Conservation (phyloP, 2,329 filamentous ascomycete species). For the Plenodomus lindquistii region DNA sequence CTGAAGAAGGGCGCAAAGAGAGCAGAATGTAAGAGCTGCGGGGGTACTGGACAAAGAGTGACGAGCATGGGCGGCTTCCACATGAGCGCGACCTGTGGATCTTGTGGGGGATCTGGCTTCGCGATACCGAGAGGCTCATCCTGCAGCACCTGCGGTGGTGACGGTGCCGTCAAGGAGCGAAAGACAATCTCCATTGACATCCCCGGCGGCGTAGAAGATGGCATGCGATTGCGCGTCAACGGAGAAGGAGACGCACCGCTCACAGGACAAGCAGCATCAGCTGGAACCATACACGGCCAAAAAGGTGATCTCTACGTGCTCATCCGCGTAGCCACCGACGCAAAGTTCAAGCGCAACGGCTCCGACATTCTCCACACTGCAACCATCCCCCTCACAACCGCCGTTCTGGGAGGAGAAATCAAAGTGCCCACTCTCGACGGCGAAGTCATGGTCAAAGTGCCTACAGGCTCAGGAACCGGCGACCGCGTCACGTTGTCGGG, state of each 20-base stretch:
- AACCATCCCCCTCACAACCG: slow-evolving; percentile 87
- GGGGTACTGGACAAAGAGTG: slow-evolving; percentile 82
- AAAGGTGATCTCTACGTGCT: slow-evolving; percentile 90
- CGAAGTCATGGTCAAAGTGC: slow-evolving; percentile 86
- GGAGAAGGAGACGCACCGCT: slow-evolving; percentile 86
- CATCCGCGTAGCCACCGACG: slow-evolving; percentile 84
- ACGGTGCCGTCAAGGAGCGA: slow-evolving; percentile 80
- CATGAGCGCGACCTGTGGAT: slow-evolving; percentile 85
- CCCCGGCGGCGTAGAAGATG: slow-evolving; percentile 92
- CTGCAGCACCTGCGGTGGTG: slow-evolving; percentile 77
- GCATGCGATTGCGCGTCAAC: slow-evolving; percentile 84
- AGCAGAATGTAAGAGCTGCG: slow-evolving; percentile 75
- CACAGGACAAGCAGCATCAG: slow-evolving; percentile 69
- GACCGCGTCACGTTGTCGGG: slow-evolving; percentile 87
- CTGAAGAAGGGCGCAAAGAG: slow-evolving; percentile 79
- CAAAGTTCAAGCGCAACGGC: slow-evolving; percentile 84
- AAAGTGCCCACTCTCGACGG: slow-evolving; percentile 88
- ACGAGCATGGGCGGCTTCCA: slow-evolving; percentile 95
- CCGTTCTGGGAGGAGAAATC: slow-evolving; percentile 87
- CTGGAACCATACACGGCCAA: slow-evolving; percentile 63
- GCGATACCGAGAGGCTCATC: slow-evolving; percentile 78
- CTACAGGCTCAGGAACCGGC: slow-evolving; percentile 88
- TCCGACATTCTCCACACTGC: slow-evolving; percentile 93
- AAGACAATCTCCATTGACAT: slow-evolving; percentile 89
- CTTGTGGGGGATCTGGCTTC: slow-evolving; percentile 78